A percentile compares a stretch with the other conserved stretches of the same genome.
Conservation (phyloP, 805 yeast genomes). For the Metschnikowia aberdeeniae region DNA sequence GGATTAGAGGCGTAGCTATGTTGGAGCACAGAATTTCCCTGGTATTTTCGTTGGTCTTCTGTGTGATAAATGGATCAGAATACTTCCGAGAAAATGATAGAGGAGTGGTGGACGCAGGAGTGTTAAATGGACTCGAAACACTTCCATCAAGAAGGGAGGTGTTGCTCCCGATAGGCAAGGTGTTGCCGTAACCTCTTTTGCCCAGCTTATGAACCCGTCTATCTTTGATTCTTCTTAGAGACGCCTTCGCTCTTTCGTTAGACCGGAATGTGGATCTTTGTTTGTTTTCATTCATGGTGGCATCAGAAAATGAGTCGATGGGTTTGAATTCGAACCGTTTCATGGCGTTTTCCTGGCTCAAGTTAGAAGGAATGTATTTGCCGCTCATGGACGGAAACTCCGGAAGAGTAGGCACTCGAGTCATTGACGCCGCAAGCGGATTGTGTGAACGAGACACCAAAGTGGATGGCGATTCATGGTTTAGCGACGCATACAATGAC, state of each 20-base stretch:
- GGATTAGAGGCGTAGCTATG: neutral
- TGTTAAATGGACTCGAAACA: slow-evolving; percentile 22
- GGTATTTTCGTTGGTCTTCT: neutral
- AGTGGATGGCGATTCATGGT: slow-evolving; percentile 19
- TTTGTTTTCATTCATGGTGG: slow-evolving; percentile 12
- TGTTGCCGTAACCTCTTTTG: slow-evolving; percentile 19
- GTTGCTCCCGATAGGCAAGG: slow-evolving; percentile 1
- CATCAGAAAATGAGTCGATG: slow-evolving; percentile 11
- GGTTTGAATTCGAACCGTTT: slow-evolving; percentile 17
- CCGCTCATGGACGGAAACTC: slow-evolving; percentile 41
- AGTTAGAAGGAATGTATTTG: slow-evolving; percentile 23
- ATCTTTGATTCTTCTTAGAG: slow-evolving; percentile 55
- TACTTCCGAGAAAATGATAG: neutral
- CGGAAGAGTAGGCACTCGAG: slow-evolving; percentile 38
- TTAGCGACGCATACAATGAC: slow-evolving; percentile 59
- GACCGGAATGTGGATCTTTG: slow-evolving; percentile 32
- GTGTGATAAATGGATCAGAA: slow-evolving; percentile 3
- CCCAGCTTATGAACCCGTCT: slow-evolving; percentile 48
- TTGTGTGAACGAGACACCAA: slow-evolving; percentile 11
- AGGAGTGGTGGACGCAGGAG: neutral
- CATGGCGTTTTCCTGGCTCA: slow-evolving; percentile 15
- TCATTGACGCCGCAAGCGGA: slow-evolving; percentile 11
- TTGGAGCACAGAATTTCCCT: neutral
- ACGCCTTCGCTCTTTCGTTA: slow-evolving; percentile 62
- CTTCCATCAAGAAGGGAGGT: slow-evolving; percentile 4